A percentile compares a stretch with the other conserved stretches of the same genome.
Evolutionary conservation across 495 filamentous ascomycete species (phyloP).

Genomic region (Penicillium alfredii): DNA sequence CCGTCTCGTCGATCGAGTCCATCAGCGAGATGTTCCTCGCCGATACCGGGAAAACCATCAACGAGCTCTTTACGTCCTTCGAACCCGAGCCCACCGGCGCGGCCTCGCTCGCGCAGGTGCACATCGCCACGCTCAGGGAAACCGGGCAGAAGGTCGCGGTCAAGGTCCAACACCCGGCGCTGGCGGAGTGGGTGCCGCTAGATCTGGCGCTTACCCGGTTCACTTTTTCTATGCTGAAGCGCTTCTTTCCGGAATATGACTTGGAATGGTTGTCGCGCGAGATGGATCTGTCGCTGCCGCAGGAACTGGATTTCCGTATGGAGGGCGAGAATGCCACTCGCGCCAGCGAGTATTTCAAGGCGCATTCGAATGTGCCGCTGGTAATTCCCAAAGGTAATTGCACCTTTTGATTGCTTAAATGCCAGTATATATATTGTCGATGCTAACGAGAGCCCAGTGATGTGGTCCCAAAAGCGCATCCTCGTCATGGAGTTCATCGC

Average conservation of each 20-base stretch:
- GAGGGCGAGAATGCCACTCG: conserved; percentile 83
- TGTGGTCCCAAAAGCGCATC: conserved; percentile 85
- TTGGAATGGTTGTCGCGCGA: conserved; percentile 92
- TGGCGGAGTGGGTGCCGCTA: conserved; percentile 87
- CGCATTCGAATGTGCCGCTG: conserved; percentile 63
- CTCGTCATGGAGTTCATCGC: conserved; percentile 93
- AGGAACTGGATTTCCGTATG: conserved; percentile 83
- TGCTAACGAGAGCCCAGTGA: conserved; percentile 44
- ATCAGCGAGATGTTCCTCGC: conserved; percentile 77
- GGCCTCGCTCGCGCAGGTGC: conserved; percentile 91
- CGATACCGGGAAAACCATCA: conserved; percentile 76
- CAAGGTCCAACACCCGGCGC: conserved; percentile 88
- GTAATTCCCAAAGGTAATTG: conserved; percentile 68
- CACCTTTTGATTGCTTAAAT: not conserved
- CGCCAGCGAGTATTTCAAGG: conserved; percentile 70
- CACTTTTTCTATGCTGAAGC: conserved; percentile 83
- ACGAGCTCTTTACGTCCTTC: conserved; percentile 80
- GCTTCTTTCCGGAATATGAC: conserved; percentile 96
- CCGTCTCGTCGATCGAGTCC: conserved; percentile 83
- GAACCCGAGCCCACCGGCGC: conserved; percentile 76
- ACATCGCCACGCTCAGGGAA: conserved; percentile 78
- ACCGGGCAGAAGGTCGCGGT: conserved; percentile 91
- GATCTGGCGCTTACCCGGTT: conserved; percentile 83
- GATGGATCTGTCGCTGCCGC: conserved; percentile 83
- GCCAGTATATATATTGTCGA: not conserved